These are phyloP conservation scores for Tuber calosporum DNA, from an alignment of 495 filamentous ascomycete species.

Conservation along the genomic window DNA sequence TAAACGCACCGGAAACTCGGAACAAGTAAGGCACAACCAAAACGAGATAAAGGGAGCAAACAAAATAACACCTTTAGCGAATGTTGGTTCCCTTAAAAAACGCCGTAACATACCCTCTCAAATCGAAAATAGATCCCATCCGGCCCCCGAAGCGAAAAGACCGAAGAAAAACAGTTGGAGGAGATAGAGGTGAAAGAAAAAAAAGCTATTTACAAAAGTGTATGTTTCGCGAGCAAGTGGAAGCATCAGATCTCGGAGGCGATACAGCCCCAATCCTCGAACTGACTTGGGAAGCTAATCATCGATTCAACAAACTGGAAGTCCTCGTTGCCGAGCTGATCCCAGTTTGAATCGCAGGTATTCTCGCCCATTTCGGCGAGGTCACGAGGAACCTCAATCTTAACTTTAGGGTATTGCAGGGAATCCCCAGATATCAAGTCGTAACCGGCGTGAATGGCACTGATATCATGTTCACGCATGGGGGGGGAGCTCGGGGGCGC, in stretches of 20 bases:
- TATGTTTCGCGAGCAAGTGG: background rate
- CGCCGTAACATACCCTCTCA: background rate
- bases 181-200: slow-evolving; percentile 1
- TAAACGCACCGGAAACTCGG: background rate
- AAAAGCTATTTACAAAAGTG: background rate
- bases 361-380: slow-evolving; percentile 7
- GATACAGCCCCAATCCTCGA: slow-evolving; percentile 28
- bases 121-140: background rate
- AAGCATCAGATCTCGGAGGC: slow-evolving; percentile 14
- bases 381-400: slow-evolving; percentile 17
- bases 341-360: slow-evolving; percentile 18
- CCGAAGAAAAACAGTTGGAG: slow-evolving; percentile 4
- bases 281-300: slow-evolving; percentile 23
- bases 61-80: slow-evolving; percentile 2
- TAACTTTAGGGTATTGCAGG: slow-evolving; percentile 17
- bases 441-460: slow-evolving; percentile 6
- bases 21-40: background rate
- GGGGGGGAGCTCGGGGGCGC: slow-evolving; percentile 6
- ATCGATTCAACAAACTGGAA: slow-evolving; percentile 30
- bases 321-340: slow-evolving; percentile 18
- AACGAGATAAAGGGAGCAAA: background rate
- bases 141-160: background rate
- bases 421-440: slow-evolving; percentile 7
- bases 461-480: slow-evolving; percentile 12
- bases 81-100: background rate